phyloP scores from a whole-genome alignment of 2,329 filamentous ascomycete species.

The Alternaria longipes region DNA sequence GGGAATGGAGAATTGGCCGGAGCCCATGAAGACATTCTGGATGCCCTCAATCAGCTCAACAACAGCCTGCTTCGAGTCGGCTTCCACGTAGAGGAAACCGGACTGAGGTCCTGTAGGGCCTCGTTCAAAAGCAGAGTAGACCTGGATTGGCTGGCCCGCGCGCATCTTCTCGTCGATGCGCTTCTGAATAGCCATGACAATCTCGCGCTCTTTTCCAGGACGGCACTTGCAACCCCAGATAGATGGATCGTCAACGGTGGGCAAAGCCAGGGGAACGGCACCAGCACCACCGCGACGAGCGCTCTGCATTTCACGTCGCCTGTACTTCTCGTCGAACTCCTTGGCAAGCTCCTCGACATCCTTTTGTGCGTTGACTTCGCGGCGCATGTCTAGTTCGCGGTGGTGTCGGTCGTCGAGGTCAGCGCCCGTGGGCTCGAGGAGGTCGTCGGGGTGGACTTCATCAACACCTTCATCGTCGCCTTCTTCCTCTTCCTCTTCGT shows the following conservation, averaged over 20 bases:
- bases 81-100: conserved; percentile 95
- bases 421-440: conserved; percentile 78
- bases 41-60: conserved; percentile 82
- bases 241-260: conserved; percentile 92
- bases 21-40: conserved; percentile 87
- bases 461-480: conserved; percentile 87
- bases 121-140: conserved; percentile 92
- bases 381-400: conserved; percentile 90
- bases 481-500: conserved; percentile 82
- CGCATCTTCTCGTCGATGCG: conserved; percentile 81
- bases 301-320: conserved; percentile 65
- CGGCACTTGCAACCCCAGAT: conserved; percentile 96
- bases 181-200: conserved; percentile 87
- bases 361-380: conserved; percentile 85
- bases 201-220: conserved; percentile 93
- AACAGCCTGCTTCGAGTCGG: conserved; percentile 85
- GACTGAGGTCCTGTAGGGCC: conserved; percentile 79
- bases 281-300: conserved; percentile 43
- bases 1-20: conserved; percentile 86
- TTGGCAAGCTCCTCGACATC: conserved; percentile 95
- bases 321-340: conserved; percentile 82
- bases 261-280: conserved; percentile 71
- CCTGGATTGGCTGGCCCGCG: conserved; percentile 81
- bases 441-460: conserved; percentile 89
- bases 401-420: conserved; percentile 92